Evolutionary conservation across 345 rosid genomes (phyloP).

Genomic region (Syzygium aqueum): DNA sequence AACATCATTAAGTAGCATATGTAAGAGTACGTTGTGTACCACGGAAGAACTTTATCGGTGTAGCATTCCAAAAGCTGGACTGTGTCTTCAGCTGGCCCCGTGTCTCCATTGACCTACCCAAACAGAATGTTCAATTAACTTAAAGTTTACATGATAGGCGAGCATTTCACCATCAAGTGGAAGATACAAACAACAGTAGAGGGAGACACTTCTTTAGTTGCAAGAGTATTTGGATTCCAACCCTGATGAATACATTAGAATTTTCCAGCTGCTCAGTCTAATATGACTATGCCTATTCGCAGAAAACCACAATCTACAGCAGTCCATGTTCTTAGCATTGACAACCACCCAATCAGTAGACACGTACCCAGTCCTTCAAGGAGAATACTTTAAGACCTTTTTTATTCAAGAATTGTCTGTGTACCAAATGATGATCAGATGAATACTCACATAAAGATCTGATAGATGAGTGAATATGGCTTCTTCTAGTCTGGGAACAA

Average conservation of each 20-base stretch:
- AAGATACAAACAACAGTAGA: background rate
- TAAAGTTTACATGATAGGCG: background rate
- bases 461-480: constrained; percentile 42
- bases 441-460: constrained; percentile 50
- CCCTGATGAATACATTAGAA: background rate
- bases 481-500: constrained; percentile 52
- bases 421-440: background rate
- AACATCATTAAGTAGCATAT: constrained; percentile 1
- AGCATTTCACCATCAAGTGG: background rate
- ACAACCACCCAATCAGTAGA: background rate
- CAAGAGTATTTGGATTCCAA: background rate
- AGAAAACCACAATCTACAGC: background rate
- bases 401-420: background rate
- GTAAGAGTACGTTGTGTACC: constrained; percentile 41
- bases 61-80: constrained; percentile 68
- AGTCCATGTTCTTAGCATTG: background rate
- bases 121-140: background rate
- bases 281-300: background rate
- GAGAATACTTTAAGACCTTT: background rate
- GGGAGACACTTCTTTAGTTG: background rate
- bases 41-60: constrained; percentile 57
- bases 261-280: background rate
- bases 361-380: background rate
- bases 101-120: constrained; percentile 52
- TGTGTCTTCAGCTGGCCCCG: constrained; percentile 28